A percentile compares a stretch with the other conserved stretches of the same genome.
Conservation (phyloP, 306 rosid genomes). For the Sicyos edulis region DNA sequence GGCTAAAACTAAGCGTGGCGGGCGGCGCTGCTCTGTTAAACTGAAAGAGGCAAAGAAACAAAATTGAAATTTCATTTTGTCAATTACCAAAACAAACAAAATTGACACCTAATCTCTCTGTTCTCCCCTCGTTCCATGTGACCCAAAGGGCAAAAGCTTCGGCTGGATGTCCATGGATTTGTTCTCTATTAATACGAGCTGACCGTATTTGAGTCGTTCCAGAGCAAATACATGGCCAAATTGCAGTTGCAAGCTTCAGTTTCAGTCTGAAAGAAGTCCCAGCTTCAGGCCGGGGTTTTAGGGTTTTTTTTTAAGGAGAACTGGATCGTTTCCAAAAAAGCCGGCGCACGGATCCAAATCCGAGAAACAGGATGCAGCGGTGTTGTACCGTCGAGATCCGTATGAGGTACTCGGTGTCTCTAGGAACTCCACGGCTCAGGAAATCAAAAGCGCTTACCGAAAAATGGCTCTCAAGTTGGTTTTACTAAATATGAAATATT, state of each 20-base stretch:
- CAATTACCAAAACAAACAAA: neutral
- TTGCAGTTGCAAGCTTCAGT: slow-evolving; percentile 24
- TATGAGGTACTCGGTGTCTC: slow-evolving; percentile 95
- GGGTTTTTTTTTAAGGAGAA: slow-evolving; percentile 39
- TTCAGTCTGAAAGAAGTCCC: slow-evolving; percentile 5
- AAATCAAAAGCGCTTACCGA: slow-evolving; percentile 85
- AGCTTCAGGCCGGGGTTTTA: slow-evolving; percentile 26
- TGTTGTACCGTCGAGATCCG: slow-evolving; percentile 80
- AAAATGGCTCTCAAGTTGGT: slow-evolving; percentile 95
- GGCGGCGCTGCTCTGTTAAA: neutral
- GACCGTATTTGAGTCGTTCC: neutral
- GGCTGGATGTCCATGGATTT: slow-evolving; percentile 16
- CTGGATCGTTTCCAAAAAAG: slow-evolving; percentile 38
- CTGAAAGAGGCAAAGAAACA: neutral
- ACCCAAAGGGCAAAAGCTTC: slow-evolving; percentile 19
- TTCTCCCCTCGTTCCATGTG: slow-evolving; percentile 28
- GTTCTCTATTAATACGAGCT: neutral
- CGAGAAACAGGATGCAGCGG: slow-evolving; percentile 60
- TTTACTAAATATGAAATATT: no score
- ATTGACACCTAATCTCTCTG: slow-evolving; percentile 22
- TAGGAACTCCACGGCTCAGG: slow-evolving; percentile 80
- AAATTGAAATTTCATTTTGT: neutral
- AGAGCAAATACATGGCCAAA: slow-evolving; percentile 16
- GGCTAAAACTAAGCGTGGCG: neutral
- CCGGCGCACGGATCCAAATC: slow-evolving; percentile 69